phyloP scores from a whole-genome alignment of 352 stramenopile species.

The Hyaloperonospora arabidopsidis region DNA sequence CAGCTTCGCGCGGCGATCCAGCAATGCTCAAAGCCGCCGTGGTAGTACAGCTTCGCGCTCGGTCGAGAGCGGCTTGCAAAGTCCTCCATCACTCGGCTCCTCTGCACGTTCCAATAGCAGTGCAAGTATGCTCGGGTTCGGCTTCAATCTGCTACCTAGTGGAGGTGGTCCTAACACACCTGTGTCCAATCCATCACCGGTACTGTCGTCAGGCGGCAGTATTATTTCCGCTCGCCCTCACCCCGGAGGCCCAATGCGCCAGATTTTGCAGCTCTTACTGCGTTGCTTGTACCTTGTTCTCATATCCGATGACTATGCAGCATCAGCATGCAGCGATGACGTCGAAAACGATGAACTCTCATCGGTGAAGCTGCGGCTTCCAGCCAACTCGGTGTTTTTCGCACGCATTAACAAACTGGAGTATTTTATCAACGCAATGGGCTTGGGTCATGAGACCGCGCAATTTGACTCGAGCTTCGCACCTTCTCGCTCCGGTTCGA shows the following conservation, averaged over 20 bases:
- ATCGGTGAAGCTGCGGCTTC: slow-evolving; percentile 32
- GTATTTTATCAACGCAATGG: slow-evolving; percentile 80
- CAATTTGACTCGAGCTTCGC: slow-evolving; percentile 73
- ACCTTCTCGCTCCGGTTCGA: slow-evolving; percentile 38
- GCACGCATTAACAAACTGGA: slow-evolving; percentile 75
- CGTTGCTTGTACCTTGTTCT: slow-evolving; percentile 69
- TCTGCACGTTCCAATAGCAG: slow-evolving; percentile 22
- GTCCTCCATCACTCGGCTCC: slow-evolving; percentile 32
- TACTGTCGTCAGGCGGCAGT: slow-evolving; percentile 17
- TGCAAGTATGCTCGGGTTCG: slow-evolving; percentile 40
- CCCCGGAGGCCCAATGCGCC: slow-evolving; percentile 71
- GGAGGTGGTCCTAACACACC: slow-evolving; percentile 11
- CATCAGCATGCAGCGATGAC: slow-evolving; percentile 15
- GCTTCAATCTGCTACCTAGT: slow-evolving; percentile 47
- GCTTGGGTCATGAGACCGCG: slow-evolving; percentile 55
- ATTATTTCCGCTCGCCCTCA: slow-evolving; percentile 59
- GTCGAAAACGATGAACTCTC: slow-evolving; percentile 26
- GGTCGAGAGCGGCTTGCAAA: slow-evolving; percentile 34
- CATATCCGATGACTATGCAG: slow-evolving; percentile 37
- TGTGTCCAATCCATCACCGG: slow-evolving; percentile 12
- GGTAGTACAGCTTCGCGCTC: slow-evolving; percentile 17
- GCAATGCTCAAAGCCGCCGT: slow-evolving; percentile 32
- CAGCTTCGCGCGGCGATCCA: slow-evolving; percentile 60
- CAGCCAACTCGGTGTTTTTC: slow-evolving; percentile 58
- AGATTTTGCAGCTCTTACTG: slow-evolving; percentile 70